Evolutionary conservation across 441 rosid species (phyloP).

Genomic region (Raphanus hybrid): DNA sequence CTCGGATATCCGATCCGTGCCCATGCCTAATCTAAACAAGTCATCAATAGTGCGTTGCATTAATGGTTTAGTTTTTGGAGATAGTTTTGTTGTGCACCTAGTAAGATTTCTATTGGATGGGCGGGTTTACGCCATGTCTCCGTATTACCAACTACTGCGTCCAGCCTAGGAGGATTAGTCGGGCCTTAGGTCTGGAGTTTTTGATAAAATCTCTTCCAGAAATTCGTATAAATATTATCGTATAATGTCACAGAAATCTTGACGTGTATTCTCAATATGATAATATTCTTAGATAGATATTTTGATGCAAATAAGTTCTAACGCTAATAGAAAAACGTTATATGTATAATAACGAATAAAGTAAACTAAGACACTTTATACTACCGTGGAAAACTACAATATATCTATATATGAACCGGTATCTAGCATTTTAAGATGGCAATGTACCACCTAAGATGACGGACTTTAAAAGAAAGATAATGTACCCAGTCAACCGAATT

Average conservation of each 20-base stretch:
- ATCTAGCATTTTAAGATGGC: conserved; percentile 16
- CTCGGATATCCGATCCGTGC: too few relatives aligned
- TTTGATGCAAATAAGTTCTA: neutral
- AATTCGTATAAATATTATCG: neutral
- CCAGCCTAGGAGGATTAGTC: too few relatives aligned
- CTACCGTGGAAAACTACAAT: conserved; percentile 9
- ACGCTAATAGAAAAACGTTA: conserved; percentile 1
- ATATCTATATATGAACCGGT: conserved; percentile 7
- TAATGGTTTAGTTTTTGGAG: too few relatives aligned
- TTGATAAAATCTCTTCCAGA: neutral
- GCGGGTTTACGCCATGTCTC: too few relatives aligned
- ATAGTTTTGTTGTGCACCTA: too few relatives aligned
- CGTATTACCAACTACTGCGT: too few relatives aligned
- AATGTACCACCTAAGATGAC: conserved; percentile 6
- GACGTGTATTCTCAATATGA: neutral
- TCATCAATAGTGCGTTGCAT: neutral
- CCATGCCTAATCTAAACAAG: neutral
- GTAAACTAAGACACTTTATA: neutral
- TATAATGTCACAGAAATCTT: neutral
- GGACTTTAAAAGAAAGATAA: neutral
- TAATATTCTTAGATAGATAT: neutral
- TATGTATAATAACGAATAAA: conserved; percentile 12
- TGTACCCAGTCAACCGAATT: neutral
- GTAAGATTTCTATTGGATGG: too few relatives aligned
- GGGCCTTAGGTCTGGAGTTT: neutral